phyloP scores from a whole-genome alignment of 352 stramenopile genomes.

The Pythium apleroticum region DNA sequence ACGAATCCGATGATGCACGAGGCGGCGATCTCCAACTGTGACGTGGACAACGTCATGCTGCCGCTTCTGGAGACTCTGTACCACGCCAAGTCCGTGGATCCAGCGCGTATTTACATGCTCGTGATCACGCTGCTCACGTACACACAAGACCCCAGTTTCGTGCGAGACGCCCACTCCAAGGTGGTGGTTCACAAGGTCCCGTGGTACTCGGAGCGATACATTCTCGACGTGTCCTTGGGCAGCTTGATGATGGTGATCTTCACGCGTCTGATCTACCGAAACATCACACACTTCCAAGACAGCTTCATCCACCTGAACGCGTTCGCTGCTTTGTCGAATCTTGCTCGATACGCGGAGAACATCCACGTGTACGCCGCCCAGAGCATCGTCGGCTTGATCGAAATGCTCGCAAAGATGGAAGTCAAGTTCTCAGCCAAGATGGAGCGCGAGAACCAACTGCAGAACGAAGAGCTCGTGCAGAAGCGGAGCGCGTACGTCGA shows the following conservation, averaged over 20 bases:
- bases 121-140: constrained; percentile 70
- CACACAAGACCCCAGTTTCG: constrained; percentile 63
- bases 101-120: constrained; percentile 69
- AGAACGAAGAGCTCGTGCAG: constrained; percentile 50
- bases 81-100: constrained; percentile 56
- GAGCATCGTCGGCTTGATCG: constrained; percentile 62
- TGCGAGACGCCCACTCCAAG: constrained; percentile 60
- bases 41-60: constrained; percentile 53
- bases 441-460: constrained; percentile 33
- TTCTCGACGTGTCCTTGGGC: constrained; percentile 70
- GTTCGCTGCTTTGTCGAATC: constrained; percentile 71
- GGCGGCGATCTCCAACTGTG: constrained; percentile 39
- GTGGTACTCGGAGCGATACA: constrained; percentile 82
- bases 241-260: constrained; percentile 82
- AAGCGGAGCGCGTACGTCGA: constrained; percentile 71
- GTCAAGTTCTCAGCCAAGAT: constrained; percentile 54
- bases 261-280: constrained; percentile 68
- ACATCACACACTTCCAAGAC: constrained; percentile 82
- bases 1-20: constrained; percentile 58
- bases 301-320: constrained; percentile 77
- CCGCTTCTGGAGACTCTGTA: constrained; percentile 78
- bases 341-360: constrained; percentile 68
- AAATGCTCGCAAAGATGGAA: constrained; percentile 80
- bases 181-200: constrained; percentile 56
- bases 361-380: constrained; percentile 75